Base-by-base conservation (phyloP, 345 rosid species). In the Lepidium sativum region DNA sequence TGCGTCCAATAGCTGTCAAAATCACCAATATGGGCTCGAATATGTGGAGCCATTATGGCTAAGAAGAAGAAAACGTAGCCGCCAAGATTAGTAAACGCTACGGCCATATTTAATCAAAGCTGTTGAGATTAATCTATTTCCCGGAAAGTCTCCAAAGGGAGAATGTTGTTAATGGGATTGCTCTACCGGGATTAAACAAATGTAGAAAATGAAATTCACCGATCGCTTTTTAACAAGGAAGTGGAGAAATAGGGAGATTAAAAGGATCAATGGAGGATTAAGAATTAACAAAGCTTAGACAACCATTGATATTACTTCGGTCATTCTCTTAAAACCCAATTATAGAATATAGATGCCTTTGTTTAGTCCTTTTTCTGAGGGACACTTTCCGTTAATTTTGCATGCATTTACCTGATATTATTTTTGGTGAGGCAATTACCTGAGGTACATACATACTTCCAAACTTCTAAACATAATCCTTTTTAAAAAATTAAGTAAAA, bases 1-100 rank as follows among this genome's bases (percentile, higher is more conserved):
- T 74, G 60, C 1, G 25, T 39, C 77, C 77, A 74, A 25, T 60
- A 67, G 6, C 27, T 17, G 27, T 74, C 77, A 23, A 68, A 74
- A 17, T 59, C 32, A 8, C 43, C 72, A 23, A 73, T 50, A 45
- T 73, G 31, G 21, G 57, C 72, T 66, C 12, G 29, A 43, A 31
- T 35, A 6, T n/a, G 31, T 34, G 68, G 56, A 37, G 48, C 34
- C 21, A 53, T 10, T 43, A 45, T 53, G 12, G 71, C 65, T 65
- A 57, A 50, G 38, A 57, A 56, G 10, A 63, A 3, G 29, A 57
- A 40, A 37, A 64, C 44, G 6, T 72, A 48, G 21, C 61, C 29
- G 5, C 40, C 44, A 40, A 71, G 25, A 49, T 16, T 48, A 37
- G 32, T 32, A 23, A 57, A 41, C 32, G 54, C 3, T 51, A 32